Evolutionary conservation across 73 alveolate species (phyloP), one percentile per base, ranked within the genome.

Genomic region (Urostyla sp.): DNA sequence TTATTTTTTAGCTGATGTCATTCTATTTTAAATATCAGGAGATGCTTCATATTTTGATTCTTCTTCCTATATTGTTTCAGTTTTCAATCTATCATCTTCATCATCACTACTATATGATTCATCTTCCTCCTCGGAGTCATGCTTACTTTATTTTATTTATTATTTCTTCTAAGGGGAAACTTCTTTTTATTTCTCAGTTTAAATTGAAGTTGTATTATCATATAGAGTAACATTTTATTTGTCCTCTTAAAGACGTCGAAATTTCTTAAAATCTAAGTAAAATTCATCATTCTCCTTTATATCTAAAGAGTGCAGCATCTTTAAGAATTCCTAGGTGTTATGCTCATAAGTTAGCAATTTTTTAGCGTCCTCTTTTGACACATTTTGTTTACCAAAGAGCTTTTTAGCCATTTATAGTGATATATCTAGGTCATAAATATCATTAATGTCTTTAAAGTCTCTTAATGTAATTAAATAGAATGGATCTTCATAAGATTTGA

Each of bases 31-130:
- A n/a, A n/a, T n/a, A n/a, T n/a, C n/a, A n/a, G 76, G 76, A 6
- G 76, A 59, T 6, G 20, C 76, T 20, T 59, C 76, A 59, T 35
- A 59, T 59, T 36, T 59, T 36, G 76, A 59, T 11, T 59, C 76
- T 3, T 52, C 76, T 20, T 59, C 76, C 30, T 28, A 7, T 4
- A 59, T 59, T 5, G 20, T 20, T 8, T 59, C 20, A 40, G 10
- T 40, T 11, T 40, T 40, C 51, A 11, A n/a, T n/a, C n/a, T 10
- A 40, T 40, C 20, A 40, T 15, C 15, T 10, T 40, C 10, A 40
- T 40, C 51, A 40, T 15, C 15, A 40, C 10, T 11, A 10, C 10
- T 55, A 3, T 4, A 13, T 55, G 10, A 23, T 24, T 4, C 20
- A 11, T 26, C 51, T n/a, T 55, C 10, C 23, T 43, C 18, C 23